These are phyloP conservation scores for Stemphylium lycopersici DNA, from an alignment of 2,329 filamentous ascomycete species.

Conservation along the genomic window DNA sequence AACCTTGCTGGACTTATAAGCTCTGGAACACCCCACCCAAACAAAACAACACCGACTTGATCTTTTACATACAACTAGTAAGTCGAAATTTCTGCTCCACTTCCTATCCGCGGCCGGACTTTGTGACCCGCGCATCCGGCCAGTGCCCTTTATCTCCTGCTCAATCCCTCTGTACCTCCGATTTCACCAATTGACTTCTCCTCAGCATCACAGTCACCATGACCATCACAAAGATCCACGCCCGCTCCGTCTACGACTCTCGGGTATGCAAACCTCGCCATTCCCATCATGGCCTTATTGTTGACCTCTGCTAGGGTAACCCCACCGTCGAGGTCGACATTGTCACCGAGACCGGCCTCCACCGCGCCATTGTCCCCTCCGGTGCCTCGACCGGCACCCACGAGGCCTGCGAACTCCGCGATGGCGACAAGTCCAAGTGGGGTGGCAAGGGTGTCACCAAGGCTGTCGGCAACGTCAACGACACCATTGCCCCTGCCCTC, in stretches of 20 bases:
- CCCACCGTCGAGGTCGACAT: slow-evolving; percentile 98
- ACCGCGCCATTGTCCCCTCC: slow-evolving; percentile 96
- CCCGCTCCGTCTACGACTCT: slow-evolving; percentile 92
- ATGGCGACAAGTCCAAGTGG: slow-evolving; percentile 61
- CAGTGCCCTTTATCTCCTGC: slow-evolving; percentile 33
- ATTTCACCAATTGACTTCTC: slow-evolving; percentile 33
- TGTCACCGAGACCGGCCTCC: slow-evolving; percentile 92
- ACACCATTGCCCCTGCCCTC: slow-evolving; percentile 60
- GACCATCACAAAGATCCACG: slow-evolving; percentile 67
- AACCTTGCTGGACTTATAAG: slow-evolving; percentile 28
- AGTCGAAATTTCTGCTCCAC: slow-evolving; percentile 34
- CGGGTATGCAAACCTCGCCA: slow-evolving; percentile 54
- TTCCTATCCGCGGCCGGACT: slow-evolving; percentile 46
- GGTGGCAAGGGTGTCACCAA: slow-evolving; percentile 62
- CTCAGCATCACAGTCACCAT: slow-evolving; percentile 61
- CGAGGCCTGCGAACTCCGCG: slow-evolving; percentile 61
- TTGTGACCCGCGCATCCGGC: slow-evolving; percentile 32
- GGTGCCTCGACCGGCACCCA: slow-evolving; percentile 80
- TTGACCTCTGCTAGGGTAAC: slow-evolving; percentile 65
- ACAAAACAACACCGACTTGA: slow-evolving; percentile 33
- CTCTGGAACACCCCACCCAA: slow-evolving; percentile 29
- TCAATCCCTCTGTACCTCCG: slow-evolving; percentile 12
- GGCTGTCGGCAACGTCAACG: slow-evolving; percentile 62
- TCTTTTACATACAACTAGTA: slow-evolving; percentile 39
- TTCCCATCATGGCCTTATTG: background rate